A percentile compares a stretch with the other conserved stretches of the same genome.
Evolutionary conservation across 768 basidiomycete genomes (phyloP).

Genomic region (Crassisporium funariophilum): DNA sequence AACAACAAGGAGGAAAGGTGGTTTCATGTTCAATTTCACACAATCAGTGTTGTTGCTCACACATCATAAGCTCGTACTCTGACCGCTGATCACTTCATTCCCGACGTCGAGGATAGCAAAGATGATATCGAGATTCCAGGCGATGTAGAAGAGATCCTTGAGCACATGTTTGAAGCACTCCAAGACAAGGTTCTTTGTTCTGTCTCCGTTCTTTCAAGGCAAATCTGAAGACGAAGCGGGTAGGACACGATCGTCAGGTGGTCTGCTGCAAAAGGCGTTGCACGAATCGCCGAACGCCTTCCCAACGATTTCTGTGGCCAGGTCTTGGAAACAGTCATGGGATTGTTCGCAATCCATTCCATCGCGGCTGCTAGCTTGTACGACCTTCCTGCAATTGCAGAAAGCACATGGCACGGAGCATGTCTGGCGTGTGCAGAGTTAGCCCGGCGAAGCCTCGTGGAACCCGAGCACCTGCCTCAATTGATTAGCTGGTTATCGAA

Average conservation of each 20-base stretch:
- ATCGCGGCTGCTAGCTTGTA: conserved; percentile 63
- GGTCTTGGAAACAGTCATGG: conserved; percentile 78
- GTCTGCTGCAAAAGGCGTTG: conserved; percentile 91
- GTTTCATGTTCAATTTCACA: neutral
- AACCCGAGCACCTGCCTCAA: conserved; percentile 54
- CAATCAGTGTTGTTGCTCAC: neutral
- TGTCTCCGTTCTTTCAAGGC: conserved; percentile 3
- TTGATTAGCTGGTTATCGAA: conserved; percentile 82
- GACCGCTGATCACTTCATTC: conserved; percentile 20
- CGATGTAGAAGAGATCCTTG: conserved; percentile 73
- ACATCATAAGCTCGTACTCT: conserved; percentile 32
- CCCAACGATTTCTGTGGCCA: conserved; percentile 76
- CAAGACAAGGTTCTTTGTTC: conserved; percentile 71
- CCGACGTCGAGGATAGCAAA: conserved; percentile 10
- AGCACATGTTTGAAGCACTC: conserved; percentile 69
- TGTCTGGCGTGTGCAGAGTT: conserved; percentile 92
- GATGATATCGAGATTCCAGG: conserved; percentile 66
- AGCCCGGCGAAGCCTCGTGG: conserved; percentile 78
- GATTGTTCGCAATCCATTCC: conserved; percentile 77
- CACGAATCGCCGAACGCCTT: conserved; percentile 80
- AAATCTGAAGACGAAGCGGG: conserved; percentile 5
- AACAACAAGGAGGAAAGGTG: neutral
- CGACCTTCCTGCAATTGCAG: conserved; percentile 76
- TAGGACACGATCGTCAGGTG: conserved; percentile 96
- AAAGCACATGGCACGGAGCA: conserved; percentile 93